Evolutionary conservation across 2,329 filamentous ascomycete genomes (phyloP).

Genomic region (Ustilaginoidea virens): DNA sequence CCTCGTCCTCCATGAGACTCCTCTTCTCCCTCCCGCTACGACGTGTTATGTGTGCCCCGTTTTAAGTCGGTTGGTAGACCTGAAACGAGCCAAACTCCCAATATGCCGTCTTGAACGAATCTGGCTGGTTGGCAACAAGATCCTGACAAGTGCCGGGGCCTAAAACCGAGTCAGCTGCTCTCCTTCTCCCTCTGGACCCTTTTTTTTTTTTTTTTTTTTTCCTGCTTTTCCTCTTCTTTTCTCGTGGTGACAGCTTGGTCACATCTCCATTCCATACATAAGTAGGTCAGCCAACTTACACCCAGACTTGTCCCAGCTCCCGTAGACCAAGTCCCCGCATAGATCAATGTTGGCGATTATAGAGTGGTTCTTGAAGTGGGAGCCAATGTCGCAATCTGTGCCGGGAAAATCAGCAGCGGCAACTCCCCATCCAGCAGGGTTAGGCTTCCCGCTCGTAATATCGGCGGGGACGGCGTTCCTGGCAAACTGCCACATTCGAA

Average conservation of each 20-base stretch:
- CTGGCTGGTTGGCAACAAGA: conserved; percentile 40
- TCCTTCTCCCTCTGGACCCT: background rate
- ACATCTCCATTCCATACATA: background rate
- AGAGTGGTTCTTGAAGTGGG: conserved; percentile 48
- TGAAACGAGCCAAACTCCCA: conserved; percentile 50
- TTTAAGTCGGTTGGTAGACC: conserved; percentile 30
- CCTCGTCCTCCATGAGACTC: too few relatives aligned
- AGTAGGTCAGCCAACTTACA: conserved; percentile 16
- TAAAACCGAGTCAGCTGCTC: conserved; percentile 8
- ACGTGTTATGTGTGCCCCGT: too few relatives aligned
- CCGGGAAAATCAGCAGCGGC: conserved; percentile 50
- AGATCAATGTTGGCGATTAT: conserved; percentile 53
- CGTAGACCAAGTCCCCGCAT: conserved; percentile 40
- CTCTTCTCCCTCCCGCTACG: too few relatives aligned
- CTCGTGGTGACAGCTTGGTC: too few relatives aligned
- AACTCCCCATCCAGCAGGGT: conserved; percentile 46
- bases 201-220: too few relatives aligned
- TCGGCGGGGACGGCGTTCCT: conserved; percentile 32
- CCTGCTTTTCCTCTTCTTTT: too few relatives aligned
- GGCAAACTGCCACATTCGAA: conserved; percentile 47
- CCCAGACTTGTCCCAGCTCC: conserved; percentile 28
- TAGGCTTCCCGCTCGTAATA: conserved; percentile 33
- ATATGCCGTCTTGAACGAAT: conserved; percentile 40
- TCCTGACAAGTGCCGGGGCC: conserved; percentile 40
- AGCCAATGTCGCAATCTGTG: conserved; percentile 42